These are phyloP conservation scores for Leishmania turanica DNA, from an alignment of 208 protist species.

Conservation along the genomic window DNA sequence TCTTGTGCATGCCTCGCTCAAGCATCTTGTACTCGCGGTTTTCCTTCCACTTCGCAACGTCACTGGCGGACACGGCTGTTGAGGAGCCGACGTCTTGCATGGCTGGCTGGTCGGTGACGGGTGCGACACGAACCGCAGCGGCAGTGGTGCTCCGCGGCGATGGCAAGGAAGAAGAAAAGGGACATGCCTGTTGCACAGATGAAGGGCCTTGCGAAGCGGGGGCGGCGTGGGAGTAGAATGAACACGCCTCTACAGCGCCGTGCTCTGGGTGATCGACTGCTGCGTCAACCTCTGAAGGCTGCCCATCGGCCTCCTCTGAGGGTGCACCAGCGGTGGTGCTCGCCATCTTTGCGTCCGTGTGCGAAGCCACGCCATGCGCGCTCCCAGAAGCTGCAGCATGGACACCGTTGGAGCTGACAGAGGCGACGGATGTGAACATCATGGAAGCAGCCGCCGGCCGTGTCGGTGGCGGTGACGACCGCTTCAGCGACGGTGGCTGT, in stretches of 20 bases:
- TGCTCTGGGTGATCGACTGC: neutral
- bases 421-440: neutral
- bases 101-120: neutral
- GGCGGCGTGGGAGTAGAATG: neutral
- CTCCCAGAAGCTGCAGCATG: neutral
- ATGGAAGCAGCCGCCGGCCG: neutral
- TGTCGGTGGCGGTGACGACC: neutral
- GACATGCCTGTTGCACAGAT: neutral
- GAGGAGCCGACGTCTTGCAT: neutral
- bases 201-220: neutral
- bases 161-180: neutral
- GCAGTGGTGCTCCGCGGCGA: neutral
- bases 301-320: neutral
- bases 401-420: neutral
- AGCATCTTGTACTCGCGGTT: conserved; percentile 22
- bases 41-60: conserved; percentile 14
- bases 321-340: neutral
- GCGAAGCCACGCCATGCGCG: neutral
- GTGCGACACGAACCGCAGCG: neutral
- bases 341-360: neutral
- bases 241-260: neutral
- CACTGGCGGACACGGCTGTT: neutral
- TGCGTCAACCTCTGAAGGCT: neutral
- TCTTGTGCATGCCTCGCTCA: conserved; percentile 8
- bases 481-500: neutral